Percentiles rank a stretch among this genome's conserved stretches.
Evolutionary conservation across 2,329 filamentous ascomycete genomes (phyloP).

Genomic region (Fusarium musae): DNA sequence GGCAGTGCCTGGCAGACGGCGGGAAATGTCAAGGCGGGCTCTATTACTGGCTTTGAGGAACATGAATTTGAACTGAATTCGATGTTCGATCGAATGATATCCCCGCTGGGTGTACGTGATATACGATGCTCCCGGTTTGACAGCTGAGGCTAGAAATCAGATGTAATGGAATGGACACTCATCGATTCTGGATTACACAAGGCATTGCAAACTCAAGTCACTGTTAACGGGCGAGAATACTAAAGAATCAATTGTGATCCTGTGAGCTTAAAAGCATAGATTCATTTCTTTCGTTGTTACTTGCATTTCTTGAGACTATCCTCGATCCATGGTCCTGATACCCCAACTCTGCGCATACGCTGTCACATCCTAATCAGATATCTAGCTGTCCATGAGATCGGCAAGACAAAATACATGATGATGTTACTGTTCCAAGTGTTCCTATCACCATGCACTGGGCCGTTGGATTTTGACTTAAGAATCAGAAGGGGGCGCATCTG

Average conservation of each 20-base stretch:
- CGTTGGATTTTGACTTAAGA: constrained; percentile 3
- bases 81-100: no score
- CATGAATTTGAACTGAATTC: no score
- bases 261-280: not conserved
- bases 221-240: not conserved
- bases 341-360: constrained; percentile 16
- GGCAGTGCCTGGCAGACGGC: not conserved
- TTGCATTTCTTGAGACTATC: constrained; percentile 8
- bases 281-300: not conserved
- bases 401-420: not conserved
- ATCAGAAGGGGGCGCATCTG: constrained; percentile 33
- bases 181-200: not conserved
- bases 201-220: not conserved
- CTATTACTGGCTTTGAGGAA: not conserved
- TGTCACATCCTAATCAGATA: constrained; percentile 31
- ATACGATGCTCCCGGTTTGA: not conserved
- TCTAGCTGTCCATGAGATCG: constrained; percentile 23
- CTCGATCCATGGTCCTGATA: constrained; percentile 15
- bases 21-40: not conserved
- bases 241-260: not conserved
- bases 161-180: not conserved
- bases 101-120: not conserved
- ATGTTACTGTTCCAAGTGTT: not conserved
- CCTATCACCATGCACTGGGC: not conserved
- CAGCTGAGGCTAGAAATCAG: not conserved